Evolutionary conservation across 1,284 basidiomycete species (phyloP).

Genomic region (Cryptococcus jaspeensis): DNA sequence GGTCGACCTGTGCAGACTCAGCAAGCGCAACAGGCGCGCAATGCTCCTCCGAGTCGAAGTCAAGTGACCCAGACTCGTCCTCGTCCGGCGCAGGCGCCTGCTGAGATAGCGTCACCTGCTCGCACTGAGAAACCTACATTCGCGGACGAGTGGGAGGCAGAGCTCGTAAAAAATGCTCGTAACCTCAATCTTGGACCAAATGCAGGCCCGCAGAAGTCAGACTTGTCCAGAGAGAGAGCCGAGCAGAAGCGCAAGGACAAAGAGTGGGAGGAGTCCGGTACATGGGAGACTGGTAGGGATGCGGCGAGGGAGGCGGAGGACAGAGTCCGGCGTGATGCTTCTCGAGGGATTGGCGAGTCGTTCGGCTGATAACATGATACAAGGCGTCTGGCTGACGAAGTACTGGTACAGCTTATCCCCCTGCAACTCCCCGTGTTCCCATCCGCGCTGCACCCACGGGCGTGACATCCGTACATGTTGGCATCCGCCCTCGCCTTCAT

Average conservation of each 20-base stretch:
- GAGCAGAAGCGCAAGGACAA: constrained; percentile 8
- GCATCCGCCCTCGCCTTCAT: constrained; percentile 38
- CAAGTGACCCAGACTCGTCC: not conserved
- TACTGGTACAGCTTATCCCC: constrained; percentile 30
- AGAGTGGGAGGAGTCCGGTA: constrained; percentile 33
- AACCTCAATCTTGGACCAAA: constrained; percentile 5
- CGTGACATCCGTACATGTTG: constrained; percentile 39
- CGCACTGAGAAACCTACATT: constrained; percentile 4
- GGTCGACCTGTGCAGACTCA: not conserved
- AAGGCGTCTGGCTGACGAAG: not conserved
- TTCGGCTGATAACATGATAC: not conserved
- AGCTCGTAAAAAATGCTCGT: constrained; percentile 11
- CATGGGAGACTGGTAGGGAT: constrained; percentile 23
- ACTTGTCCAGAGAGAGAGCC: constrained; percentile 5
- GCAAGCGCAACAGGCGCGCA: constrained; percentile 2
- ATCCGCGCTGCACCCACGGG: constrained; percentile 33
- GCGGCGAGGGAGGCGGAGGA: constrained; percentile 30
- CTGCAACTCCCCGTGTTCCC: constrained; percentile 26
- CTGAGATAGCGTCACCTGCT: constrained; percentile 6
- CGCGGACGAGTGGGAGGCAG: constrained; percentile 18
- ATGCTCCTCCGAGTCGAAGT: not conserved
- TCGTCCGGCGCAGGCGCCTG: not conserved
- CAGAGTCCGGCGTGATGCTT: constrained; percentile 22
- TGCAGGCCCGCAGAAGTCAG: not conserved
- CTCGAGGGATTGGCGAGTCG: constrained; percentile 31